A percentile compares a stretch with the other conserved stretches of the same genome.
Evolutionary conservation across 164 flowering plant genomes (phyloP).

Genomic region (Umbellularia californica): DNA sequence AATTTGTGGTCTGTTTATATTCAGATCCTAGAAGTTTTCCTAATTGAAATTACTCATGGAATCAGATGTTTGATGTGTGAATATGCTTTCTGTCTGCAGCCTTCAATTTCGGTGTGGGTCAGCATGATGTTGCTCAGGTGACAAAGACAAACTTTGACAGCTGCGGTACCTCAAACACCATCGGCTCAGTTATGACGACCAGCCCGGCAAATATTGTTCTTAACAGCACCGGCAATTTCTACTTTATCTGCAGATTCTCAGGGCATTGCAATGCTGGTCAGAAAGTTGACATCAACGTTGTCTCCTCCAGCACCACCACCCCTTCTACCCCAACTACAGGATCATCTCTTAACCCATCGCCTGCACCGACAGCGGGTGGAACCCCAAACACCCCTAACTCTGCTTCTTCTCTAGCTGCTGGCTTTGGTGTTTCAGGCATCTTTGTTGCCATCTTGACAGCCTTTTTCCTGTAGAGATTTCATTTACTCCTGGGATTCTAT

Average conservation of each 20-base stretch:
- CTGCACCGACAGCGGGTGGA: background rate
- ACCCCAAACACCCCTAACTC: conserved; percentile 12
- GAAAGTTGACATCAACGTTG: conserved; percentile 14
- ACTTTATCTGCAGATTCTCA: conserved; percentile 28
- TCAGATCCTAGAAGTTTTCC: too few species aligned
- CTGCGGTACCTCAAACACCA: conserved; percentile 19
- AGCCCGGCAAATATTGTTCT: conserved; percentile 23
- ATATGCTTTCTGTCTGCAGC: conserved; percentile 12
- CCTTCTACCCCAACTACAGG: background rate
- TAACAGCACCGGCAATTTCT: conserved; percentile 18
- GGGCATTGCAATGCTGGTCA: conserved; percentile 24
- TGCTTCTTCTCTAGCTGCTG: conserved; percentile 21
- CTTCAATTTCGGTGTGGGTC: conserved; percentile 25
- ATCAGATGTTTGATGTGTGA: background rate
- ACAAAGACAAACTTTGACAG: conserved; percentile 20
- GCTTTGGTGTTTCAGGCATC: conserved; percentile 10
- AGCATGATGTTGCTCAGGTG: conserved; percentile 29
- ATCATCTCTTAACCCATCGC: background rate
- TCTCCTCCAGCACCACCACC: conserved; percentile 1
- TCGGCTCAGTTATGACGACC: background rate
- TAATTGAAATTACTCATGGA: too few species aligned
- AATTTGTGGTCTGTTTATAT: background rate
- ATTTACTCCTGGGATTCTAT: background rate
- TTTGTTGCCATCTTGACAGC: conserved; percentile 24
- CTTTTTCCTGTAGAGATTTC: conserved; percentile 19